Evolutionary conservation across 352 stramenopile genomes (phyloP).

Genomic region (Globisporangium irregulare): DNA sequence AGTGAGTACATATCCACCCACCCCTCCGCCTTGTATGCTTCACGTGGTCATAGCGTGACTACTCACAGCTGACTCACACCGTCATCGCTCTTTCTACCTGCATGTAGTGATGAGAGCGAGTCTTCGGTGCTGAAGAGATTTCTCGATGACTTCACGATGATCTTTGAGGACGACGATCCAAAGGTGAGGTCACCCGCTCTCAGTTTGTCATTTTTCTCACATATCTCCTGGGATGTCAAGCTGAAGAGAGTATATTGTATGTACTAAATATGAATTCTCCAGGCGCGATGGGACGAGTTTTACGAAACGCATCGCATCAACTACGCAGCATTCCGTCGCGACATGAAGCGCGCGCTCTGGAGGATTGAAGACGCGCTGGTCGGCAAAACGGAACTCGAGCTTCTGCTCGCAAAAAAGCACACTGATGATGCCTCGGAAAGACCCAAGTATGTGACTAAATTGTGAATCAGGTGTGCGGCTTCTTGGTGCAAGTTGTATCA

Average conservation of each 20-base stretch:
- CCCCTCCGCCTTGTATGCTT: neutral
- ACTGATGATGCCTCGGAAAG: neutral
- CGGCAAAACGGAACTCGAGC: conserved; percentile 56
- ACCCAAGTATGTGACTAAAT: conserved; percentile 9
- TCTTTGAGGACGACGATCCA: conserved; percentile 62
- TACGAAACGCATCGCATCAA: conserved; percentile 36
- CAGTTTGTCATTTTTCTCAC: neutral
- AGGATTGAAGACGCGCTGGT: conserved; percentile 47
- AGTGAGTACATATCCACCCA: conserved; percentile 23
- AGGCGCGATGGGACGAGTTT: conserved; percentile 51
- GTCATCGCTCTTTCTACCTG: neutral
- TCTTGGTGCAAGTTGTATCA: neutral
- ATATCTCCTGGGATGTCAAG: neutral
- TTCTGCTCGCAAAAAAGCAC: conserved; percentile 32
- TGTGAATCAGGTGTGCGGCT: neutral
- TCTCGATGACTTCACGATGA: conserved; percentile 36
- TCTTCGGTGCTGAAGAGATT: conserved; percentile 39
- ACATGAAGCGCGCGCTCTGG: conserved; percentile 61
- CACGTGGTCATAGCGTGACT: neutral
- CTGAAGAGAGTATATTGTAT: neutral
- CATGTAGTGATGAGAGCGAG: conserved; percentile 24
- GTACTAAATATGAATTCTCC: neutral
- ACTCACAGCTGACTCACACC: neutral
- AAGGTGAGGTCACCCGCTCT: conserved; percentile 19
- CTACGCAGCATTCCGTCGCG: conserved; percentile 50